Percentiles rank a stretch among this genome's conserved stretches.
These are phyloP conservation scores for Starmerella floris DNA, from an alignment of 805 yeast genomes.

Conservation along the genomic window DNA sequence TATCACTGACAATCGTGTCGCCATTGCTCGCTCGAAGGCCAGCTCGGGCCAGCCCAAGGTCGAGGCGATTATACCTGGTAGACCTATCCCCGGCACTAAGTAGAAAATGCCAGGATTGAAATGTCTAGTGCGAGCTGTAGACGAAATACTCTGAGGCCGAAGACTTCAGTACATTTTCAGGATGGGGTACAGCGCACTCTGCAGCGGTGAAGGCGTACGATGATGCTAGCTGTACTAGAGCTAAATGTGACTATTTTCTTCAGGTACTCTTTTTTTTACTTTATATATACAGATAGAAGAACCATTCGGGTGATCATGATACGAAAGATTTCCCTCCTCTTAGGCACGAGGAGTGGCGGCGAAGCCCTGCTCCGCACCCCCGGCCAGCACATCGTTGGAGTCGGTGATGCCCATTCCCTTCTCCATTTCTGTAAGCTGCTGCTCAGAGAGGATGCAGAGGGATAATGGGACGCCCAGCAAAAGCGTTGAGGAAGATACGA, in stretches of 20 bases:
- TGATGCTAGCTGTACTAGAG: no score
- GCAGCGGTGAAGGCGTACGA: no score
- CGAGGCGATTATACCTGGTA: constrained; percentile 21
- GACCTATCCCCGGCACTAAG: constrained; percentile 20
- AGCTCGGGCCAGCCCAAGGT: constrained; percentile 18
- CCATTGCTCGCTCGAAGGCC: constrained; percentile 36
- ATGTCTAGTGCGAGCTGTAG: no score
- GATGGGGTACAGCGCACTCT: no score
- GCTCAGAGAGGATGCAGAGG: constrained; percentile 77
- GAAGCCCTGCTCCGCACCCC: constrained; percentile 29
- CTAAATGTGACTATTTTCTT: no score
- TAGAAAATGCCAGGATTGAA: no score
- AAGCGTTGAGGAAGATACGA: constrained; percentile 65
- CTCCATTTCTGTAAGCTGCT: constrained; percentile 87
- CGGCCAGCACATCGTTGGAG: constrained; percentile 23
- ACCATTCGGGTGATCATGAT: no score
- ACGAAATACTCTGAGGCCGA: no score
- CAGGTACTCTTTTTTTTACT: no score
- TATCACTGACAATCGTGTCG: constrained; percentile 40
- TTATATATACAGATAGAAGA: not conserved
- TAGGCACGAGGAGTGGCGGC: constrained; percentile 21
- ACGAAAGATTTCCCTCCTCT: not conserved
- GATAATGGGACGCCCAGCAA: constrained; percentile 88
- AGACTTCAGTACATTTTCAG: no score
- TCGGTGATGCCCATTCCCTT: constrained; percentile 48